Percentiles rank a stretch among this genome's conserved stretches.
phyloP scores from a whole-genome alignment of 805 yeast genomes.

The Torulaspora microellipsoides region DNA sequence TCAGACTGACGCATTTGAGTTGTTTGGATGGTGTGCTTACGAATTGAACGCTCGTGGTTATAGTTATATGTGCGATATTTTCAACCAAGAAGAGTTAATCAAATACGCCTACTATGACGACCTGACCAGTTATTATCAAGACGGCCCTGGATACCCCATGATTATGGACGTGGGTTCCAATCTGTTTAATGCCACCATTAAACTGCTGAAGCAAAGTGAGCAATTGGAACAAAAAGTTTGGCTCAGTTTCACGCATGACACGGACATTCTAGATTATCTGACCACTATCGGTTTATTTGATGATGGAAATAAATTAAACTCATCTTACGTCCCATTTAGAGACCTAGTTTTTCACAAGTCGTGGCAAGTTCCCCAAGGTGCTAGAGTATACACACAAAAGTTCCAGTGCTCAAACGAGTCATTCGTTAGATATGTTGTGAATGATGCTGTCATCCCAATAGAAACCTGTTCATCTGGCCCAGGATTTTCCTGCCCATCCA shows the following conservation, averaged over 20 bases:
- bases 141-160: conserved; percentile 59
- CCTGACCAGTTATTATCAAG: conserved; percentile 52
- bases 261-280: conserved; percentile 55
- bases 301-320: conserved; percentile 38
- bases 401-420: conserved; percentile 39
- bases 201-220: conserved; percentile 44
- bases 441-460: conserved; percentile 53
- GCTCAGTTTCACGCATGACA: conserved; percentile 73
- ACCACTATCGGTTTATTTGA: conserved; percentile 57
- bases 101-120: conserved; percentile 59
- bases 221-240: conserved; percentile 53
- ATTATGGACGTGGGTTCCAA: conserved; percentile 59
- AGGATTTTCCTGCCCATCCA: conserved; percentile 45
- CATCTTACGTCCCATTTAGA: conserved; percentile 41
- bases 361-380: conserved; percentile 57
- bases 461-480: conserved; percentile 49
- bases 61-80: conserved; percentile 62
- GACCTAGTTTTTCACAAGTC: conserved; percentile 44
- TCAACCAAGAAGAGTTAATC: conserved; percentile 64
- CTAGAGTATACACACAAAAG: conserved; percentile 48
- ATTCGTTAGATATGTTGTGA: conserved; percentile 46
- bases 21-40: conserved; percentile 67
- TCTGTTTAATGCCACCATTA: conserved; percentile 48
- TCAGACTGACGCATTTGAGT: conserved; percentile 44
- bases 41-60: conserved; percentile 67